Evolutionary conservation across 805 yeast species (phyloP).

Genomic region (Maudiozyma pseudohumilis): DNA sequence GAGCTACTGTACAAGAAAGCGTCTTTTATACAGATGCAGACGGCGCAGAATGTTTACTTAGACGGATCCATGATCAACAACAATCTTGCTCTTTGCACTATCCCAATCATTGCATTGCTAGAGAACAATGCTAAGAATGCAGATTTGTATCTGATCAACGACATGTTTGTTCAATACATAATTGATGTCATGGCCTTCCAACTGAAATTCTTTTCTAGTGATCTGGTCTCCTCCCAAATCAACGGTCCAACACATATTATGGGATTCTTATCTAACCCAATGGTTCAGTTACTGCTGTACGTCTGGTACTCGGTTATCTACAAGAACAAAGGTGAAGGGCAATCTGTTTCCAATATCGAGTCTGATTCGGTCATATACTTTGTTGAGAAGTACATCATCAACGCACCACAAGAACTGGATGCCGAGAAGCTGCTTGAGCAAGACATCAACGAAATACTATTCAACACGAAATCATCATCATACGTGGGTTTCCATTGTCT

Average conservation of each 20-base stretch:
- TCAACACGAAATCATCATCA: constrained; percentile 8
- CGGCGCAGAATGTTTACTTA: constrained; percentile 4
- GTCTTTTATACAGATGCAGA: constrained; percentile 3
- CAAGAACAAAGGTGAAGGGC: not conserved
- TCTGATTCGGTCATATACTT: constrained; percentile 9
- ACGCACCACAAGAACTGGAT: constrained; percentile 9
- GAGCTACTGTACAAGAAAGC: constrained; percentile 6
- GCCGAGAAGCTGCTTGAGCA: constrained; percentile 10
- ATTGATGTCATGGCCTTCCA: constrained; percentile 13
- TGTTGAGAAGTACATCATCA: constrained; percentile 12
- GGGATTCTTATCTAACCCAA: constrained; percentile 13
- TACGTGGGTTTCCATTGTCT: constrained; percentile 12
- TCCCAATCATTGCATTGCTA: constrained; percentile 10
- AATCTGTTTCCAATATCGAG: constrained; percentile 3
- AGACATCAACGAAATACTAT: constrained; percentile 10
- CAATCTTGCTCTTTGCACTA: constrained; percentile 13
- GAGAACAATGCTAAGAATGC: constrained; percentile 3
- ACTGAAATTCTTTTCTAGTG: constrained; percentile 10
- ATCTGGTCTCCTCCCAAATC: constrained; percentile 4
- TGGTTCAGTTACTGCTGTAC: constrained; percentile 16
- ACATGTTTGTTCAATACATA: constrained; percentile 10
- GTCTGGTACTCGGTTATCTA: constrained; percentile 15
- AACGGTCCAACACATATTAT: constrained; percentile 7
- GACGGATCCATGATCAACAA: constrained; percentile 13
- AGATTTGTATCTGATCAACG: constrained; percentile 4